Percentiles rank a stretch among this genome's conserved stretches.
phyloP scores from a whole-genome alignment of 2,329 filamentous ascomycete species.

The Trichoderma citrinoviride region DNA sequence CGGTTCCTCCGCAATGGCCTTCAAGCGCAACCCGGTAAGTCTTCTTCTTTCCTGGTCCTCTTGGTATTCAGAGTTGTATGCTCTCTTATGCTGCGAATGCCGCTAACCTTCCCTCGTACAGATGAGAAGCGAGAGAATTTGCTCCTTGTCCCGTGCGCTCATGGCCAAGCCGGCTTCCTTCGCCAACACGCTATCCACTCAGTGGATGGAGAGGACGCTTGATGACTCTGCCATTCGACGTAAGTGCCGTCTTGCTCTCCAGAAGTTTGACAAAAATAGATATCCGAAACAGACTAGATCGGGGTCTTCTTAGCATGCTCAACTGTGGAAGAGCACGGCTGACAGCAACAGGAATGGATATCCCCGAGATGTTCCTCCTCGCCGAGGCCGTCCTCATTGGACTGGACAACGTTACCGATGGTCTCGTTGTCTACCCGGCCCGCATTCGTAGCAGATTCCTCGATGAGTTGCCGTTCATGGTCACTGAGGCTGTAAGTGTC shows the following conservation, averaged over 20 bases:
- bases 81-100: not conserved
- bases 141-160: not conserved
- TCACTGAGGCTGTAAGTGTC: slow-evolving; percentile 44
- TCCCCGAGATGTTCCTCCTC: slow-evolving; percentile 62
- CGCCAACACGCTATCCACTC: slow-evolving; percentile 20
- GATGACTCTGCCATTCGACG: slow-evolving; percentile 63
- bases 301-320: not conserved
- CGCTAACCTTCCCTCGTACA: not conserved
- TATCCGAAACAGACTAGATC: not conserved
- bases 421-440: slow-evolving; percentile 75
- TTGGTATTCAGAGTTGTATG: too few relatives aligned
- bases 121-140: slow-evolving; percentile 11
- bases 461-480: slow-evolving; percentile 80
- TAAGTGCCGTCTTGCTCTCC: too few relatives aligned
- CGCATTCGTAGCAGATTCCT: slow-evolving; percentile 66
- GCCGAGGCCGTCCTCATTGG: slow-evolving; percentile 67
- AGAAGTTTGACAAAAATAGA: too few relatives aligned
- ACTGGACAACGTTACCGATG: slow-evolving; percentile 64
- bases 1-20: slow-evolving; percentile 15
- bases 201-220: slow-evolving; percentile 65
- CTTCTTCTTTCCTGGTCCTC: not conserved
- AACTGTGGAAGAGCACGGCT: too few relatives aligned
- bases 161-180: slow-evolving; percentile 10
- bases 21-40: not conserved
- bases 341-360: not conserved